phyloP scores from a whole-genome alignment of 2,329 filamentous ascomycete species.

The Ploettnerulaceae sp. region DNA sequence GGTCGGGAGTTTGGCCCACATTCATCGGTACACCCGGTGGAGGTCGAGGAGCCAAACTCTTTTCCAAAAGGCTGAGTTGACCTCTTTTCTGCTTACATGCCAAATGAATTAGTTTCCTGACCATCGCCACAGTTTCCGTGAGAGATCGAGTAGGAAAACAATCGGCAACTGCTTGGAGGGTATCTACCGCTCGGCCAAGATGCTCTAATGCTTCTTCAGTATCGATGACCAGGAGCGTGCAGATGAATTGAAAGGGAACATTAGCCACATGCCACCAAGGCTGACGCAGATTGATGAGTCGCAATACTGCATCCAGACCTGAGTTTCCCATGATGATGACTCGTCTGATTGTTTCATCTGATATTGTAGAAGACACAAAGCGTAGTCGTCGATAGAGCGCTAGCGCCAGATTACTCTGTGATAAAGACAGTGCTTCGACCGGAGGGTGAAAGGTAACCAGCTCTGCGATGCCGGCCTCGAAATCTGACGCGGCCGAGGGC shows the following conservation, averaged over 20 bases:
- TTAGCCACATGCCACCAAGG: constrained; percentile 10
- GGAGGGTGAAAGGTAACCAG: constrained; percentile 4
- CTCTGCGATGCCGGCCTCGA: constrained; percentile 7
- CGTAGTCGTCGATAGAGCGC: constrained; percentile 7
- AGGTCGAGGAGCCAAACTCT: neutral
- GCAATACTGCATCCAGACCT: constrained; percentile 1
- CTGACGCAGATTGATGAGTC: constrained; percentile 1
- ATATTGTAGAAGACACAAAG: constrained; percentile 7
- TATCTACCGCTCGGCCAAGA: neutral
- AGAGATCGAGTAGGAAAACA: constrained; percentile 5
- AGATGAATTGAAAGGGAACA: constrained; percentile 7
- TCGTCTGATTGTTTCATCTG: constrained; percentile 2
- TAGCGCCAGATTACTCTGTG: constrained; percentile 2
- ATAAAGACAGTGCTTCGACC: neutral
- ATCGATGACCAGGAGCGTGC: constrained; percentile 6
- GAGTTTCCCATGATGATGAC: constrained; percentile 7
- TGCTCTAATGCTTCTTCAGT: constrained; percentile 7
- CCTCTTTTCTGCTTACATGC: constrained; percentile 7
- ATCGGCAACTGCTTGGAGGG: constrained; percentile 4
- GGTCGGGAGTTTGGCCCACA: no score
- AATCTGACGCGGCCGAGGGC: constrained; percentile 6
- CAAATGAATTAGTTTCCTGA: constrained; percentile 3
- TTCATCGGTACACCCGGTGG: neutral
- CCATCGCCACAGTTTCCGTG: constrained; percentile 1
- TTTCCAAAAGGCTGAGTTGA: constrained; percentile 4